Conservation (phyloP, 331 rosid genomes). For the Saraca asoca region DNA sequence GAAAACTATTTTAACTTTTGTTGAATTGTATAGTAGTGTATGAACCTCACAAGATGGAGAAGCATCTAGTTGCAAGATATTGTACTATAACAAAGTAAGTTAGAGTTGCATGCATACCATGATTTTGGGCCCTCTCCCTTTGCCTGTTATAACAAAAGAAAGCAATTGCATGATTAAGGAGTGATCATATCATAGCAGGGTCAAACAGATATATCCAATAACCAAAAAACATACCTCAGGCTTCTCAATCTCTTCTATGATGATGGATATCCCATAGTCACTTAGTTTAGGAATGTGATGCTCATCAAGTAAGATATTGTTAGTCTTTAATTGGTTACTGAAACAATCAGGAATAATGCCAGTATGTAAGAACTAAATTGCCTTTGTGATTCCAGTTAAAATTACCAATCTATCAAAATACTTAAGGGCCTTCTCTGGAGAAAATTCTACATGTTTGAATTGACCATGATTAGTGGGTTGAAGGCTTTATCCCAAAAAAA, state of each 20-base stretch:
- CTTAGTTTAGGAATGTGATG: conserved; percentile 75
- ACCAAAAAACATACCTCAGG: conserved; percentile 52
- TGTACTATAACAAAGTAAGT: background rate
- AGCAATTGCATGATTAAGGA: conserved; percentile 39
- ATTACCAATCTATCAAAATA: conserved; percentile 85
- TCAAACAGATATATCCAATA: conserved; percentile 1
- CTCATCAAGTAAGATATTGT: conserved; percentile 77
- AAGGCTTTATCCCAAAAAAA: conserved; percentile 7
- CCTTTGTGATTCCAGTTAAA: conserved; percentile 84
- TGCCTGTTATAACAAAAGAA: conserved; percentile 48
- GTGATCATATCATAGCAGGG: conserved; percentile 1
- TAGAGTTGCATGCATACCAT: conserved; percentile 50
- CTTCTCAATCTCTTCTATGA: conserved; percentile 58
- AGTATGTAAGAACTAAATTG: conserved; percentile 80
- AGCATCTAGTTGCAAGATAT: conserved; percentile 13
- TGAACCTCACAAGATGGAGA: background rate
- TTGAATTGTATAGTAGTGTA: background rate
- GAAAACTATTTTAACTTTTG: too few species aligned
- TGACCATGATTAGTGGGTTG: conserved; percentile 30
- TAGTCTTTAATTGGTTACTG: conserved; percentile 65
- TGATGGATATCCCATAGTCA: conserved; percentile 77
- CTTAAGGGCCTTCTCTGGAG: conserved; percentile 58
- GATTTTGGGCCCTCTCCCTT: conserved; percentile 59
- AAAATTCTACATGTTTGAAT: conserved; percentile 49
- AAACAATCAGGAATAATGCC: conserved; percentile 79